Conservation (phyloP, 2,329 filamentous ascomycete species). For the Ceratocystiopsis brevicomis region DNA sequence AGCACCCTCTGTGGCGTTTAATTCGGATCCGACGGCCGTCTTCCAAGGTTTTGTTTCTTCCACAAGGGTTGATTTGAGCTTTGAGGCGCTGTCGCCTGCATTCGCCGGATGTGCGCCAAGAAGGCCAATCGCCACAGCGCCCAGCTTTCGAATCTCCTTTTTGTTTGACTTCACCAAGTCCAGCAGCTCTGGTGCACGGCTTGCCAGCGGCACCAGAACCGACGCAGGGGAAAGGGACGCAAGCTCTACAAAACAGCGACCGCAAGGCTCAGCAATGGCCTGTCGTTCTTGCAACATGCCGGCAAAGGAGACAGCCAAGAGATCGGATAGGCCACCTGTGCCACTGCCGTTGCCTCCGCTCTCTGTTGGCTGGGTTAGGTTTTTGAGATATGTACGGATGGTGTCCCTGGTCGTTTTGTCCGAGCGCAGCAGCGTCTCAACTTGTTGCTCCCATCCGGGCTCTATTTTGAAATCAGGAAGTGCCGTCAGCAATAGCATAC, state of each 20-base stretch:
- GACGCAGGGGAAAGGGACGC: conserved; percentile 19
- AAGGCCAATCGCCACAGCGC: conserved; percentile 57
- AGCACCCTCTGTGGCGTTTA: conserved; percentile 28
- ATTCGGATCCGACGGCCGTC: conserved; percentile 22
- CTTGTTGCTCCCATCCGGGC: conserved; percentile 66
- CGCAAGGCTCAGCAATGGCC: conserved; percentile 26
- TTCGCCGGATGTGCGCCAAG: conserved; percentile 46
- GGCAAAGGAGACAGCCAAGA: conserved; percentile 37
- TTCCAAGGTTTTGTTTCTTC: conserved; percentile 31
- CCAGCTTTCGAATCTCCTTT: conserved; percentile 43
- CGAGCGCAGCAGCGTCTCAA: conserved; percentile 54
- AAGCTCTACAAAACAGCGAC: conserved; percentile 33
- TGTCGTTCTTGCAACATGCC: conserved; percentile 30
- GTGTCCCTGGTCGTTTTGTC: conserved; percentile 44
- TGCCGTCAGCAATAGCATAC: conserved; percentile 31
- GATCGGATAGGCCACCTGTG: conserved; percentile 16
- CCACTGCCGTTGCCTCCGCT: conserved; percentile 5
- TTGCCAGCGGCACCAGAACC: conserved; percentile 29
- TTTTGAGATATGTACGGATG: conserved; percentile 34
- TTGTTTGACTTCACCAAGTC: conserved; percentile 52
- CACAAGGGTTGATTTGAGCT: conserved; percentile 26
- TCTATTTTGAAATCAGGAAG: conserved; percentile 38
- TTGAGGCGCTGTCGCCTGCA: conserved; percentile 20
- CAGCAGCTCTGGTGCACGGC: conserved; percentile 32
- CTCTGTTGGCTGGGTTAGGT: too few relatives aligned